Evolutionary conservation across 345 rosid species (phyloP).

Genomic region (Leavenworthia alabamica): DNA sequence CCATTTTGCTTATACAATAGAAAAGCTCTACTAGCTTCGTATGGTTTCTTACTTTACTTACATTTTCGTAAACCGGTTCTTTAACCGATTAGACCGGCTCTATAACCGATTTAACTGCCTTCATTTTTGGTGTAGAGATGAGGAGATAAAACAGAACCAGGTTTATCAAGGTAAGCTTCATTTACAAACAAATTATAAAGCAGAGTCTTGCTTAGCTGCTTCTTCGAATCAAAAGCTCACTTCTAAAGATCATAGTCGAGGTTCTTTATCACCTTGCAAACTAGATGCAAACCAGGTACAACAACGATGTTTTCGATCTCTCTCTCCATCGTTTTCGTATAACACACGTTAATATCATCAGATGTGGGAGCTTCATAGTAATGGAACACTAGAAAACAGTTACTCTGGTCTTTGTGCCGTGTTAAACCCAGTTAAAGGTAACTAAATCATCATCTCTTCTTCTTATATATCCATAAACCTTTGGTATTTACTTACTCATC

Average conservation of each 20-base stretch:
- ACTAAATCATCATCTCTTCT: neutral
- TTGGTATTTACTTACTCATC: neutral
- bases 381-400: slow-evolving; percentile 60
- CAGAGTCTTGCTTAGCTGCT: slow-evolving; percentile 66
- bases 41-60: slow-evolving; percentile 19
- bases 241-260: slow-evolving; percentile 50
- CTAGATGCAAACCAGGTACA: slow-evolving; percentile 73
- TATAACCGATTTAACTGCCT: neutral
- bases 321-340: neutral
- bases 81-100: neutral
- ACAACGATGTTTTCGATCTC: neutral
- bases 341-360: slow-evolving; percentile 18
- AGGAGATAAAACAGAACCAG: slow-evolving; percentile 38
- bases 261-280: slow-evolving; percentile 62
- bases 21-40: slow-evolving; percentile 46
- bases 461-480: neutral
- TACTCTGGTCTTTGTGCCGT: slow-evolving; percentile 85
- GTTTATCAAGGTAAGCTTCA: slow-evolving; percentile 40
- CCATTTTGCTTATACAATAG: slow-evolving; percentile 65
- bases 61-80: neutral
- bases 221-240: slow-evolving; percentile 61
- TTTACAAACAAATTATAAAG: slow-evolving; percentile 44
- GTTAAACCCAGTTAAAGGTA: slow-evolving; percentile 51
- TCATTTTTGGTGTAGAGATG: slow-evolving; percentile 42
- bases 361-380: slow-evolving; percentile 73